Conservation (phyloP, 208 protist genomes). For the Zelonia costaricensis region DNA sequence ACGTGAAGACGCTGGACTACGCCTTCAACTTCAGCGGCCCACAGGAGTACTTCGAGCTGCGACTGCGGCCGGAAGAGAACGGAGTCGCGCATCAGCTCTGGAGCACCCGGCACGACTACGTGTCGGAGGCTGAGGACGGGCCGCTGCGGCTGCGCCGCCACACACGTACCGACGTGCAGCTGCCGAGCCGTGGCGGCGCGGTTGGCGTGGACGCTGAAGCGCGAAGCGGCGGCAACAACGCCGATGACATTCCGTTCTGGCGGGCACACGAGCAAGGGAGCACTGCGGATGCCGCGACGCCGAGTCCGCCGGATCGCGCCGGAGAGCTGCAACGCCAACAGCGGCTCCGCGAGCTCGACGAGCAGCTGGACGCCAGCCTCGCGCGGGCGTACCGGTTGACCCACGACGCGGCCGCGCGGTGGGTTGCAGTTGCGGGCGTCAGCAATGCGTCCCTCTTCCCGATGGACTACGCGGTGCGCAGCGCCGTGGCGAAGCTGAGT, state of each 20-base stretch:
- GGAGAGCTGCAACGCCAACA: not conserved
- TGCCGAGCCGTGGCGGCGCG: too few relatives aligned
- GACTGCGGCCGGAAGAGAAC: constrained; percentile 31
- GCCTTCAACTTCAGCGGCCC: constrained; percentile 63
- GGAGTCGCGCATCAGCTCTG: constrained; percentile 47
- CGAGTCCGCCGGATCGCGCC: not conserved
- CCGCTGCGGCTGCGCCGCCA: constrained; percentile 22
- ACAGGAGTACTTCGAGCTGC: constrained; percentile 62
- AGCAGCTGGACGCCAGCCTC: constrained; percentile 24
- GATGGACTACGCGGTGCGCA: constrained; percentile 46
- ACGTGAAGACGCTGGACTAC: constrained; percentile 47
- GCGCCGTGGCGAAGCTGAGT: constrained; percentile 20
- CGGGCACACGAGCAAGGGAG: not conserved
- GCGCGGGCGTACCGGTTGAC: constrained; percentile 17
- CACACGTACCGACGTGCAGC: constrained; percentile 1
- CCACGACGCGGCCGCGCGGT: constrained; percentile 25
- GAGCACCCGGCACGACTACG: constrained; percentile 33
- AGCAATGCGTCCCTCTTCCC: constrained; percentile 53
- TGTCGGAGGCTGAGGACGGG: constrained; percentile 4
- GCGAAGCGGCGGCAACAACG: not conserved
- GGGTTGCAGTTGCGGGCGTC: constrained; percentile 22
- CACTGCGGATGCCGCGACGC: too few relatives aligned
- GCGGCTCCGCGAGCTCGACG: constrained; percentile 18
- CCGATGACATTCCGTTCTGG: not conserved
- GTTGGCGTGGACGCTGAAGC: not conserved